phyloP scores from a whole-genome alignment of 257 asterid species.

The Petunia secreta region DNA sequence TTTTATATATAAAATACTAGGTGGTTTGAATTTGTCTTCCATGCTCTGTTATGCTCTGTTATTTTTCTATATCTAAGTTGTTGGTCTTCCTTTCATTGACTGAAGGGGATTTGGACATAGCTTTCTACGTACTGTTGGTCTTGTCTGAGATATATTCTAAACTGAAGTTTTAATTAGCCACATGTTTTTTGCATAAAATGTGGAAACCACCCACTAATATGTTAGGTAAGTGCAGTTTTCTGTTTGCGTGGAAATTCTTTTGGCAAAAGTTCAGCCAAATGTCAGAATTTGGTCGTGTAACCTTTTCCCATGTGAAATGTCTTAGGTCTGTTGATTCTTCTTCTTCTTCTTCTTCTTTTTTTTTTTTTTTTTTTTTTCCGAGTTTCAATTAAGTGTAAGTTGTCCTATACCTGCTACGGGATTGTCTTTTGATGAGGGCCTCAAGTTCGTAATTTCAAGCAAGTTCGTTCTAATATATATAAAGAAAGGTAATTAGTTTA shows the following conservation, averaged over 20 bases:
- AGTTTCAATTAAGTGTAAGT: neutral
- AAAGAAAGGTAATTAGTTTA: neutral
- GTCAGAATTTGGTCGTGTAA: constrained; percentile 12
- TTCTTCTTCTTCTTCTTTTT: too few species aligned
- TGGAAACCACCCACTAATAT: constrained; percentile 1
- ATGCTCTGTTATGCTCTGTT: neutral
- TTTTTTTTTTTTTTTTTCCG: neutral
- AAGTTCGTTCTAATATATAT: too few species aligned
- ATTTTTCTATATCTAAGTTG: constrained; percentile 4
- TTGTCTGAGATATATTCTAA: neutral
- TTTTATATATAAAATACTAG: neutral
- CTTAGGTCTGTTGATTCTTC: neutral
- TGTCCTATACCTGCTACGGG: neutral
- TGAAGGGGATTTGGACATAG: neutral
- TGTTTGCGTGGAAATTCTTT: constrained; percentile 14
- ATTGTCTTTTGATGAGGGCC: neutral
- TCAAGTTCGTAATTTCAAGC: neutral
- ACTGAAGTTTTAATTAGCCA: neutral
- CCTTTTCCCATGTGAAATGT: neutral
- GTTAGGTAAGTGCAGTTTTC: neutral
- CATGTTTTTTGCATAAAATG: neutral
- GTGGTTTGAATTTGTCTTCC: neutral
- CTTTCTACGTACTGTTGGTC: neutral
- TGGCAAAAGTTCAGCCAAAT: neutral
- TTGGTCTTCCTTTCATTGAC: constrained; percentile 8